Evolutionary conservation across 176 grass and related monocot genomes (phyloP).

Genomic region (Ensete ventricosum): DNA sequence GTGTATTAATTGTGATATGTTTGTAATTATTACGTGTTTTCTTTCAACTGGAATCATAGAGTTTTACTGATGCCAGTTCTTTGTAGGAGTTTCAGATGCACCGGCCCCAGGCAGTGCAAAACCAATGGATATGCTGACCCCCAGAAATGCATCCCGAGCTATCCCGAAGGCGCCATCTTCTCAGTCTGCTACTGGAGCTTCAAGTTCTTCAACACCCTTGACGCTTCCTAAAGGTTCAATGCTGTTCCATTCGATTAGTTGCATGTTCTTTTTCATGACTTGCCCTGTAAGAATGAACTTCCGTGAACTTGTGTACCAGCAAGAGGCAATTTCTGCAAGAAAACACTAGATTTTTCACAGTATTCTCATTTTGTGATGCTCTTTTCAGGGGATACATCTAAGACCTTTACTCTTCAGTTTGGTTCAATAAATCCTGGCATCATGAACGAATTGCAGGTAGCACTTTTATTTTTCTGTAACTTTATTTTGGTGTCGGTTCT

Average conservation of each 20-base stretch:
- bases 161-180: conserved; percentile 34
- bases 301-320: no score
- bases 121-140: conserved; percentile 22
- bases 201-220: conserved; percentile 30
- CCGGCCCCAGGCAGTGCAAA: conserved; percentile 29
- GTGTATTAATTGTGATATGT: neutral
- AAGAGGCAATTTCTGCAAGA: no score
- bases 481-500: neutral
- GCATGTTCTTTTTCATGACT: neutral
- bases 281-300: no score
- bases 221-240: conserved; percentile 26
- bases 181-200: conserved; percentile 21
- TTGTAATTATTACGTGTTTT: neutral
- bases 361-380: neutral
- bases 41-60: neutral
- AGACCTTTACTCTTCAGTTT: conserved; percentile 65
- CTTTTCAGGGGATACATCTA: conserved; percentile 45
- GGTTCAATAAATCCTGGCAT: conserved; percentile 64
- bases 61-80: conserved; percentile 6
- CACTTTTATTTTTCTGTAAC: conserved; percentile 4
- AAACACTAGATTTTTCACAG: neutral
- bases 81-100: conserved; percentile 15
- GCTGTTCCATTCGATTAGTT: neutral
- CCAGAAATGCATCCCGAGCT: conserved; percentile 40
- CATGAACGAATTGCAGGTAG: conserved; percentile 68